Evolutionary conservation across 306 rosid species (phyloP).

Genomic region (Vigna hirtella): DNA sequence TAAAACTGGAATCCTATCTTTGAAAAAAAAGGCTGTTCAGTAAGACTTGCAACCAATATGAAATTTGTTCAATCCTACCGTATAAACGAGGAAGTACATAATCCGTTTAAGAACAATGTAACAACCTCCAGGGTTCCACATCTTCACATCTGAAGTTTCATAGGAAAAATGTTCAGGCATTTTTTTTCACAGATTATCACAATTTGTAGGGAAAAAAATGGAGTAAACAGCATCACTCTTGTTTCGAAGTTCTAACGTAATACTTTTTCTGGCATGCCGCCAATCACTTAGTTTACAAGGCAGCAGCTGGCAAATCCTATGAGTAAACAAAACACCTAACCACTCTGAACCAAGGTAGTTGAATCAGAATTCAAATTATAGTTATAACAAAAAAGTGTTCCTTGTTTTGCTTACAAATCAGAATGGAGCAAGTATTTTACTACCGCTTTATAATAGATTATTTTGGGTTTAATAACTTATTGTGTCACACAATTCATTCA

Average conservation of each 20-base stretch:
- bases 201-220: not conserved
- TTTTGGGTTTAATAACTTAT: no score
- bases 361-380: no score
- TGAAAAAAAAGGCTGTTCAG: not conserved
- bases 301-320: not conserved
- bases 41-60: not conserved
- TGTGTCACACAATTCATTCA: no score
- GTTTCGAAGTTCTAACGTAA: slow-evolving; percentile 28
- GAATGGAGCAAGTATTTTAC: no score
- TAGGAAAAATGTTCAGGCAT: slow-evolving; percentile 5
- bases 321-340: slow-evolving; percentile 28
- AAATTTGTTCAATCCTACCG: not conserved
- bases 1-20: not conserved
- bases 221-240: slow-evolving; percentile 9
- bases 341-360: not conserved
- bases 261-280: slow-evolving; percentile 32
- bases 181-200: slow-evolving; percentile 20
- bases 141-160: slow-evolving; percentile 17
- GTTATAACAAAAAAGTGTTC: no score
- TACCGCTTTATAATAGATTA: no score
- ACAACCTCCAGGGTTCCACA: slow-evolving; percentile 21
- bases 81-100: slow-evolving; percentile 28
- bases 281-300: slow-evolving; percentile 18
- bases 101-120: slow-evolving; percentile 4
- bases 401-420: no score